A percentile compares a stretch with the other conserved stretches of the same genome.
Conservation (phyloP, 192 early-diverging fungal genomes). For the Chytriomyces sp. region DNA sequence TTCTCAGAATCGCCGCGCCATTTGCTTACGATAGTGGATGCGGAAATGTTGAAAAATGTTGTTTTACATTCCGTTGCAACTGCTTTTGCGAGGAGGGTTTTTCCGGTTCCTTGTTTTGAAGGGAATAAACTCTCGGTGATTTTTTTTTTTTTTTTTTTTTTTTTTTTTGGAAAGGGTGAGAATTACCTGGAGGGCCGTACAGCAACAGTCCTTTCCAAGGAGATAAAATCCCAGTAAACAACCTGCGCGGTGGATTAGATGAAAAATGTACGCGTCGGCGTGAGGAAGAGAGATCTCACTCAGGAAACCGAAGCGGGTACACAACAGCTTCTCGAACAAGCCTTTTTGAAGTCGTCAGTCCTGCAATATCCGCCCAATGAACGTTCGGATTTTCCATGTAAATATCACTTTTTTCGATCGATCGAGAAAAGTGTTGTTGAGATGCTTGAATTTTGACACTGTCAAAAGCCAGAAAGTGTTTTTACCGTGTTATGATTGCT, state of each 20-base stretch:
- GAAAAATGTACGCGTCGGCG: not conserved
- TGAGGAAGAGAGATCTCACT: constrained; percentile 15
- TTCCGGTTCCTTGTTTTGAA: constrained; percentile 47
- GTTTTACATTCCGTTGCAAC: constrained; percentile 67
- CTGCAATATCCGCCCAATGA: constrained; percentile 57
- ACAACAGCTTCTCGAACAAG: constrained; percentile 61
- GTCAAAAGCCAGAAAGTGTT: too few relatives aligned
- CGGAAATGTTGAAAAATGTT: constrained; percentile 65
- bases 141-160: not conserved
- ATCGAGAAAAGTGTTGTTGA: too few relatives aligned
- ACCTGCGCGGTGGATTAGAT: not conserved
- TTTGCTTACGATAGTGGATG: constrained; percentile 61
- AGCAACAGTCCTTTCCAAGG: constrained; percentile 66
- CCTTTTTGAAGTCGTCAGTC: constrained; percentile 52
- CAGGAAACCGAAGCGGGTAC: constrained; percentile 56
- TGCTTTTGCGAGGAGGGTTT: constrained; percentile 64
- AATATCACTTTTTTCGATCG: too few relatives aligned
- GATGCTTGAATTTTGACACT: too few relatives aligned
- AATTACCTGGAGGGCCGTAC: constrained; percentile 58
- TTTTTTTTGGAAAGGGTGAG: constrained; percentile 18
- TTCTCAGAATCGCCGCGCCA: constrained; percentile 65
- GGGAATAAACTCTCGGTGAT: too few relatives aligned
- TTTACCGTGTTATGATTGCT: constrained; percentile 53
- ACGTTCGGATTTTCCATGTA: constrained; percentile 58
- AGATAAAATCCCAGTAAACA: constrained; percentile 56